phyloP scores from a whole-genome alignment of 441 rosid genomes.

The Mallotus repandus region DNA sequence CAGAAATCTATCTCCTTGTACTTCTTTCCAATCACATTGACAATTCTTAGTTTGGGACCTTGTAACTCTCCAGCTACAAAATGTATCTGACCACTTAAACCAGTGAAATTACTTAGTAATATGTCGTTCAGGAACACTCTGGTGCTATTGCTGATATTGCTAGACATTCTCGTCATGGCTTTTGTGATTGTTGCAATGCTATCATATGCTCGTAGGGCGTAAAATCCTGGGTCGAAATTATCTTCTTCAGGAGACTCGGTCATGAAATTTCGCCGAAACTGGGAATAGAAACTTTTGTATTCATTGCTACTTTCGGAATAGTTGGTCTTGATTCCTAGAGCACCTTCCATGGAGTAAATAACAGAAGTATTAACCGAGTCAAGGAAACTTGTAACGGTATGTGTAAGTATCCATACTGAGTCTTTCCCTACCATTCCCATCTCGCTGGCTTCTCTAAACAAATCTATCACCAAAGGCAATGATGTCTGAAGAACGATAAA shows the following conservation, averaged over 20 bases:
- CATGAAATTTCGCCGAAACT: constrained; percentile 24
- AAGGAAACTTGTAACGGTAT: constrained; percentile 32
- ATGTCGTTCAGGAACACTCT: constrained; percentile 22
- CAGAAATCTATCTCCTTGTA: constrained; percentile 36
- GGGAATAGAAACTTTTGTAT: constrained; percentile 27
- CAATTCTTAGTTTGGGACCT: constrained; percentile 19
- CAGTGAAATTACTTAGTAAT: constrained; percentile 23
- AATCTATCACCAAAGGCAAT: constrained; percentile 31
- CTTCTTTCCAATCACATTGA: constrained; percentile 34
- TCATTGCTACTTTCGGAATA: constrained; percentile 19
- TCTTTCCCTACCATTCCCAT: constrained; percentile 38
- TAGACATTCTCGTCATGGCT: constrained; percentile 12
- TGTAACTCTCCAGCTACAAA: constrained; percentile 26
- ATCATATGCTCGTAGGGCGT: constrained; percentile 40
- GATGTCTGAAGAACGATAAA: constrained; percentile 48
- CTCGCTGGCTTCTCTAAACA: constrained; percentile 41
- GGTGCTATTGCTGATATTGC: neutral
- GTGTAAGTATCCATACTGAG: constrained; percentile 47
- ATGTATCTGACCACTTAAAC: constrained; percentile 35
- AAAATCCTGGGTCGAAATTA: constrained; percentile 28
- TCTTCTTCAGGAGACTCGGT: constrained; percentile 27
- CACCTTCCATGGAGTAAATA: constrained; percentile 45
- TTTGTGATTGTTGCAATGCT: constrained; percentile 22
- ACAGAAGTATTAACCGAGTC: constrained; percentile 40
- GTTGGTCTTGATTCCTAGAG: constrained; percentile 39